phyloP scores from a whole-genome alignment of 768 basidiomycete species.

The Rhizopogon salebrosus region DNA sequence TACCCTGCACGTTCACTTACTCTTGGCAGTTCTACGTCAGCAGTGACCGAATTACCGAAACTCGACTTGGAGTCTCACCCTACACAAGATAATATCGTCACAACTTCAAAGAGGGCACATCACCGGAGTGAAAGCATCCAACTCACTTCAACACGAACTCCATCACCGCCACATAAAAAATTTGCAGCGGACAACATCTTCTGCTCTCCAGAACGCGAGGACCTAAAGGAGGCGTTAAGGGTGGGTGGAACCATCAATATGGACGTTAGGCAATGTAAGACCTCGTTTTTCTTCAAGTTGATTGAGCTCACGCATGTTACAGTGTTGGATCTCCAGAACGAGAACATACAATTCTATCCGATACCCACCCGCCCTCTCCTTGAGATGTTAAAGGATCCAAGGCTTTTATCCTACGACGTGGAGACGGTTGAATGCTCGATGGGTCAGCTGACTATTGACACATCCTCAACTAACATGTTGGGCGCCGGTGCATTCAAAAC shows the following conservation, averaged over 20 bases:
- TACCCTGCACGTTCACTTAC: no score
- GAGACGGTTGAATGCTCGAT: not conserved
- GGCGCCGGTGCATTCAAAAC: constrained; percentile 7
- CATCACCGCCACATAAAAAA: not conserved
- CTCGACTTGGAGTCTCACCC: no score
- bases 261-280: not conserved
- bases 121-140: no score
- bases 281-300: no score
- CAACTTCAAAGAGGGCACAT: no score
- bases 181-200: not conserved
- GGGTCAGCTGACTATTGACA: not conserved
- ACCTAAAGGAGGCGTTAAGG: not conserved
- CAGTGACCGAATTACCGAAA: no score
- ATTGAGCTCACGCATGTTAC: no score
- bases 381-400: not conserved
- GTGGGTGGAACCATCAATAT: not conserved
- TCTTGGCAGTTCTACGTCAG: no score
- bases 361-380: not conserved
- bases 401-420: not conserved
- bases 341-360: not conserved
- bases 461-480: not conserved
- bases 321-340: not conserved
- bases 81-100: no score
- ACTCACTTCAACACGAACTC: no score
- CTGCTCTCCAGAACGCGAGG: not conserved